phyloP scores from a whole-genome alignment of 2,329 filamentous ascomycete genomes.

The Cladosporium halotolerans region DNA sequence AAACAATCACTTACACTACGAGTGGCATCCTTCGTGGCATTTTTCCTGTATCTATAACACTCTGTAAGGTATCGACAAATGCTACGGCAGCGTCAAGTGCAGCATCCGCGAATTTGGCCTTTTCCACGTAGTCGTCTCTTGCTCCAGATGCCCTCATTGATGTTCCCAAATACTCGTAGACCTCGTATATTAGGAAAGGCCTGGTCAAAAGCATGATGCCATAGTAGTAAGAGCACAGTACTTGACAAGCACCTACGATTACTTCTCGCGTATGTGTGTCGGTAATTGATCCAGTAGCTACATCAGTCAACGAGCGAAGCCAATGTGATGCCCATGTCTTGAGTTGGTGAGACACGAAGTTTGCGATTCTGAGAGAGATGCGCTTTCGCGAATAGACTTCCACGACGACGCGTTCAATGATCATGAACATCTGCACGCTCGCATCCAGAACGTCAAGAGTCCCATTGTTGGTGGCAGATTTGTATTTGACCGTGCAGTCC shows the following conservation, averaged over 20 bases:
- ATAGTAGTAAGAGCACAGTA: conserved; percentile 48
- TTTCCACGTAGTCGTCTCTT: conserved; percentile 18
- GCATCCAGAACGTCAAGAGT: conserved; percentile 29
- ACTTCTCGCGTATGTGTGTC: conserved; percentile 22
- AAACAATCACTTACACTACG: conserved; percentile 18
- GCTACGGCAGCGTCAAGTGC: conserved; percentile 25
- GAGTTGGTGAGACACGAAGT: conserved; percentile 35
- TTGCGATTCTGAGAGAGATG: conserved; percentile 36
- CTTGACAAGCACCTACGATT: conserved; percentile 43
- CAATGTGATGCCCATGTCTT: conserved; percentile 37
- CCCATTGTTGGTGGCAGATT: neutral
- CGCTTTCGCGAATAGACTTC: conserved; percentile 41
- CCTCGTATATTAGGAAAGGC: conserved; percentile 48
- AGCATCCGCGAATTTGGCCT: conserved; percentile 25
- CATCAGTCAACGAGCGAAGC: conserved; percentile 27
- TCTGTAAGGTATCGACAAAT: conserved; percentile 21
- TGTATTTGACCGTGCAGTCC: conserved; percentile 39
- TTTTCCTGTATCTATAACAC: conserved; percentile 14
- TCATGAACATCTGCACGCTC: conserved; percentile 41
- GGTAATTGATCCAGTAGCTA: neutral
- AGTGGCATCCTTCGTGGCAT: conserved; percentile 20
- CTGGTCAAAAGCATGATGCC: conserved; percentile 48
- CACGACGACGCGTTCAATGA: conserved; percentile 43
- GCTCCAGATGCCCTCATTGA: conserved; percentile 14
- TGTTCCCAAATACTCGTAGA: conserved; percentile 34